Conservation (phyloP, 805 yeast species). For the Maudiozyma bulderi region DNA sequence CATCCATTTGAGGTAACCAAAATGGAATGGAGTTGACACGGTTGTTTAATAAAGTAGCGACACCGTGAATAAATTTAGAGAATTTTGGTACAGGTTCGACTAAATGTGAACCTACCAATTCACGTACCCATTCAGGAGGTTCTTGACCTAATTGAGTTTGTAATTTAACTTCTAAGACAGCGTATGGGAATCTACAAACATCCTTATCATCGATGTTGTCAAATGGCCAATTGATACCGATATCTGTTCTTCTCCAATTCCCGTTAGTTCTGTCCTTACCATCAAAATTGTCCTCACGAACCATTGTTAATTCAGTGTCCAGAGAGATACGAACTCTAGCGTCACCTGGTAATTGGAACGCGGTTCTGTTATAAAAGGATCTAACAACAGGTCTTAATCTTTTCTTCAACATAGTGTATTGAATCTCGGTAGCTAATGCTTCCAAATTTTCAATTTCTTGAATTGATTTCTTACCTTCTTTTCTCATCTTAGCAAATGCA, state of each 20-base stretch:
- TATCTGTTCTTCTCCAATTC: conserved; percentile 98
- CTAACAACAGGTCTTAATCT: conserved; percentile 89
- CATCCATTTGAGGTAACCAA: conserved; percentile 96
- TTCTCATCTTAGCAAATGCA: conserved; percentile 85
- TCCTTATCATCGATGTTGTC: conserved; percentile 74
- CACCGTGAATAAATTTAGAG: conserved; percentile 94
- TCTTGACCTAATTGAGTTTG: conserved; percentile 98
- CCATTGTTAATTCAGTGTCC: conserved; percentile 95
- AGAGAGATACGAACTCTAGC: conserved; percentile 97
- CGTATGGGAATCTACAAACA: conserved; percentile 91
- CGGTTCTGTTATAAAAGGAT: conserved; percentile 95
- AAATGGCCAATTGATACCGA: conserved; percentile 96
- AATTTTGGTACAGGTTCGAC: conserved; percentile 98
- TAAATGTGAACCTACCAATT: conserved; percentile 79
- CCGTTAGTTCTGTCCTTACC: conserved; percentile 81
- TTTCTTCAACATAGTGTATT: conserved; percentile 76
- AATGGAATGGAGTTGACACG: conserved; percentile 80
- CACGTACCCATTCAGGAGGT: conserved; percentile 96
- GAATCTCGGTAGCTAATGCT: conserved; percentile 86
- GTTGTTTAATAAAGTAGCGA: conserved; percentile 83
- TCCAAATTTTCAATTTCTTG: conserved; percentile 89
- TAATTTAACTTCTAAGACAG: conserved; percentile 91
- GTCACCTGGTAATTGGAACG: conserved; percentile 98
- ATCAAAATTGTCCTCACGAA: conserved; percentile 94
- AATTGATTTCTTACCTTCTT: conserved; percentile 78